phyloP scores from a whole-genome alignment of 768 basidiomycete genomes.

The Saitozyma podzolica region DNA sequence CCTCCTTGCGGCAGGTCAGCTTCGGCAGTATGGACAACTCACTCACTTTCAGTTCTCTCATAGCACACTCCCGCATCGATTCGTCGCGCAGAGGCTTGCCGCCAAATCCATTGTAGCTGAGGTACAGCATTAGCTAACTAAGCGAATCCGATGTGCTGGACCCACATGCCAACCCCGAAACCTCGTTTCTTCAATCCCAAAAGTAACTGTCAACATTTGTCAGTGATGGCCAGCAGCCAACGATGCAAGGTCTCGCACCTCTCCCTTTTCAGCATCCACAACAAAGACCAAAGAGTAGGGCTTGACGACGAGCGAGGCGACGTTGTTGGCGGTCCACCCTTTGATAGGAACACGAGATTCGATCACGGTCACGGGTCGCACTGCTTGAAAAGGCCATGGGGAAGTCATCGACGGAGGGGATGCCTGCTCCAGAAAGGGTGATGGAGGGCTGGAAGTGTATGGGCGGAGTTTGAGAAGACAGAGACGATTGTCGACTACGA shows the following conservation, averaged over 20 bases:
- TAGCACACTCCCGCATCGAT: conserved; percentile 66
- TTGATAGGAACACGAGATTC: conserved; percentile 1
- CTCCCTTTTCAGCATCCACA: conserved; percentile 18
- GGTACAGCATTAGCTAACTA: not conserved
- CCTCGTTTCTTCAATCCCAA: conserved; percentile 50
- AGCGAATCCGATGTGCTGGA: not conserved
- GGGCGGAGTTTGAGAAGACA: no score
- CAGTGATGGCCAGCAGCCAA: conserved; percentile 6
- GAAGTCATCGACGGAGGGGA: no score
- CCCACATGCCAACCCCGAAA: conserved; percentile 41
- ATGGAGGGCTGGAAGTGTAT: no score
- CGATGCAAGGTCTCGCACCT: conserved; percentile 5
- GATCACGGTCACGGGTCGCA: not conserved
- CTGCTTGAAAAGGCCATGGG: not conserved
- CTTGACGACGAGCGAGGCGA: conserved; percentile 2
- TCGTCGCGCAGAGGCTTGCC: conserved; percentile 81
- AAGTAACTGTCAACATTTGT: conserved; percentile 30
- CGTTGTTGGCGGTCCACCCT: conserved; percentile 6
- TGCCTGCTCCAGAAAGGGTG: no score
- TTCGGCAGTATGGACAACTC: no score
- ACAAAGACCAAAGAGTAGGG: conserved; percentile 34
- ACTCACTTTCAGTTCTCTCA: conserved; percentile 57
- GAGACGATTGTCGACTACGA: no score
- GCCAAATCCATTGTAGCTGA: conserved; percentile 83
- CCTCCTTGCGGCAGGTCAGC: no score